A percentile compares a stretch with the other conserved stretches of the same genome.
Conservation (phyloP, 495 filamentous ascomycete genomes). For the Podospora appendiculata region DNA sequence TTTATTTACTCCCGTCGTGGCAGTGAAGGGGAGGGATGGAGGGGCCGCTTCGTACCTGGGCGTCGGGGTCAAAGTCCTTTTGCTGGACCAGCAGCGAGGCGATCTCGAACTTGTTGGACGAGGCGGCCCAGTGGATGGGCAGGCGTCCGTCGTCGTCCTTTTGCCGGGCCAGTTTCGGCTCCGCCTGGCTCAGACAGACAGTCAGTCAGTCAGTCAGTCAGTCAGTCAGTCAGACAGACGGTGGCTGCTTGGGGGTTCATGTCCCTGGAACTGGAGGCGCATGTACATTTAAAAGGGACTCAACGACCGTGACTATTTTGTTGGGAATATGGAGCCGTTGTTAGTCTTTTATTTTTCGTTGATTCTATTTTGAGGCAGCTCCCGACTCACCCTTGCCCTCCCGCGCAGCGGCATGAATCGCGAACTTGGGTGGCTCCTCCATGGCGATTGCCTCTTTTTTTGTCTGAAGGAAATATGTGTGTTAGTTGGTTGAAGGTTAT, state of each 20-base stretch:
- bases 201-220: slow-evolving; percentile 9
- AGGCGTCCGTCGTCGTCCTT: slow-evolving; percentile 87
- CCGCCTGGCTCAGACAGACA: slow-evolving; percentile 63
- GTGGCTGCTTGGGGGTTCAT: not conserved
- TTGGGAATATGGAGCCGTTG: too few species aligned
- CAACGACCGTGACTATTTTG: slow-evolving; percentile 51
- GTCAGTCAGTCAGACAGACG: slow-evolving; percentile 3
- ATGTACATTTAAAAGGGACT: slow-evolving; percentile 67
- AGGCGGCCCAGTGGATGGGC: slow-evolving; percentile 91
- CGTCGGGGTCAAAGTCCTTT: slow-evolving; percentile 80
- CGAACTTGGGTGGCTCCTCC: slow-evolving; percentile 49
- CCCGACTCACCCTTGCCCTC: slow-evolving; percentile 68
- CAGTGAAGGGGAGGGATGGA: too few species aligned
- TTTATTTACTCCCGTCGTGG: too few species aligned
- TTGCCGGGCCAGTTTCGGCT: slow-evolving; percentile 63
- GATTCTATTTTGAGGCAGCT: too few species aligned
- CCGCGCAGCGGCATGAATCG: slow-evolving; percentile 81
- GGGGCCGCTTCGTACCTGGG: slow-evolving; percentile 57
- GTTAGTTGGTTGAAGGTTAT: not conserved
- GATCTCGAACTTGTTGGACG: slow-evolving; percentile 71
- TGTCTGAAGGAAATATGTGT: not conserved
- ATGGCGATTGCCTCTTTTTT: slow-evolving; percentile 7
- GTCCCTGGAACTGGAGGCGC: not conserved
- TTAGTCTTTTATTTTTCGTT: not conserved
- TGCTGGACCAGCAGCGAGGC: slow-evolving; percentile 59